Conservation (phyloP, 2,329 filamentous ascomycete species). For the Trichoderma koningii region DNA sequence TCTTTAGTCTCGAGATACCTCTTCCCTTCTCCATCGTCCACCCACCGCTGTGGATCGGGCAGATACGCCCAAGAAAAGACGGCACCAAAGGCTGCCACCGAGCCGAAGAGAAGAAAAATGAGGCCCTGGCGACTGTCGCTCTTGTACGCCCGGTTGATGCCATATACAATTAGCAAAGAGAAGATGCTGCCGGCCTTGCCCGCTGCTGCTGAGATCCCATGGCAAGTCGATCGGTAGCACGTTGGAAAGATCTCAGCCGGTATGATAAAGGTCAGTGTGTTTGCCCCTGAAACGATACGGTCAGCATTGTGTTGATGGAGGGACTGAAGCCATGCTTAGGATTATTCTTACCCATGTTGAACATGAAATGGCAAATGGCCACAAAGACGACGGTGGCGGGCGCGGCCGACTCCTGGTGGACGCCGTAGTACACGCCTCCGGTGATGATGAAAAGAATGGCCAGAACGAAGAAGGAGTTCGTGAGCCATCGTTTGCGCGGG, state of each 20-base stretch:
- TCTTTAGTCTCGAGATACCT: conserved; percentile 48
- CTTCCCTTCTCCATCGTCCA: conserved; percentile 41
- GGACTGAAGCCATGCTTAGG: neutral
- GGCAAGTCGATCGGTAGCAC: conserved; percentile 62
- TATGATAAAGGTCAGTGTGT: conserved; percentile 64
- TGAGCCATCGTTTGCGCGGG: conserved; percentile 53
- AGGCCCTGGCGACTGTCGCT: conserved; percentile 49
- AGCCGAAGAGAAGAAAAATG: conserved; percentile 54
- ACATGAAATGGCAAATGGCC: conserved; percentile 56
- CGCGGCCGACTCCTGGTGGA: conserved; percentile 45
- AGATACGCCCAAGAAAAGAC: conserved; percentile 56
- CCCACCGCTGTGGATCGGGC: conserved; percentile 50
- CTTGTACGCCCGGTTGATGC: conserved; percentile 50
- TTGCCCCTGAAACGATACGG: conserved; percentile 48
- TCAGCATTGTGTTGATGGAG: neutral
- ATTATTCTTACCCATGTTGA: conserved; percentile 52
- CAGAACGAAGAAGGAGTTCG: conserved; percentile 50
- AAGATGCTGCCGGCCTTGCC: conserved; percentile 61
- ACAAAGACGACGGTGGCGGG: conserved; percentile 54
- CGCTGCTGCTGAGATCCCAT: conserved; percentile 62
- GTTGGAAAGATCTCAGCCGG: conserved; percentile 67
- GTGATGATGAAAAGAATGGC: conserved; percentile 52
- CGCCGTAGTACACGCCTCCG: conserved; percentile 53
- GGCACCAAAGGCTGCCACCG: conserved; percentile 52
- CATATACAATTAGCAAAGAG: conserved; percentile 53